Evolutionary conservation across 371 early-diverging fungal genomes (phyloP), one percentile per base, ranked within the genome.

Genomic region (Mortierella sp.): DNA sequence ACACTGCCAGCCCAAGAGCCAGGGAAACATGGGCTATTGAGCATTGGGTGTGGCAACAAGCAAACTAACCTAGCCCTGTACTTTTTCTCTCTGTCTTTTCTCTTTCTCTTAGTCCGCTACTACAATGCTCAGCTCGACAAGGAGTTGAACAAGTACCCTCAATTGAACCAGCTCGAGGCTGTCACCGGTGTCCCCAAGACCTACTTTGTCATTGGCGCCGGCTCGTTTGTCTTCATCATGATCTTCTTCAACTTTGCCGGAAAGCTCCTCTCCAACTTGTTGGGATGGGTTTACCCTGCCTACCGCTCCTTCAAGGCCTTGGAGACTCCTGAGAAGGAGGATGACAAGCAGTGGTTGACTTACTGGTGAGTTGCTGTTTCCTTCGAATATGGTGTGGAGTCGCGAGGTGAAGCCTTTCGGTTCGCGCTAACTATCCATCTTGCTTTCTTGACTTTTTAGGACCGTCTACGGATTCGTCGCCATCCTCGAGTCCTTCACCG

Each of bases 281-380:
- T 96, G 28, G 95, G 96, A 10, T 97, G 93, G 85, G 84, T 89
- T 21, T 97, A 96, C 83, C 95, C 97, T 55, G 96, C 96, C 9
- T 97, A 94, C 78, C 92, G 93, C 49, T 91, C 94, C 16, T 94
- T 97, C 88, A 89, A 91, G 80, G 97, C 96, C 23, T 89, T 97
- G 62, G 98, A 97, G 81, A 79, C 89, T 3, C 74, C 86, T 2
- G 83, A 82, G 54, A 93, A 85, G 63, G 85, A 86, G 13, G 96
- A 96, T 79, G 96, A 96, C 74, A 90, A 82, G 43, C 96, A 96
- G 81, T 96, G 97, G 96, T 81, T 90, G 63, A 89, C 90, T 21
- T 92, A 92, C 79, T 92, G 92, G 85, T 83, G 56, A 62, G 69
- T 49, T 6, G 21, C 30, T 39, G 49, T 27, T 39, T 27, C 31